phyloP scores from a whole-genome alignment of 2,329 filamentous ascomycete genomes.

The Colletotrichum tofieldiae region DNA sequence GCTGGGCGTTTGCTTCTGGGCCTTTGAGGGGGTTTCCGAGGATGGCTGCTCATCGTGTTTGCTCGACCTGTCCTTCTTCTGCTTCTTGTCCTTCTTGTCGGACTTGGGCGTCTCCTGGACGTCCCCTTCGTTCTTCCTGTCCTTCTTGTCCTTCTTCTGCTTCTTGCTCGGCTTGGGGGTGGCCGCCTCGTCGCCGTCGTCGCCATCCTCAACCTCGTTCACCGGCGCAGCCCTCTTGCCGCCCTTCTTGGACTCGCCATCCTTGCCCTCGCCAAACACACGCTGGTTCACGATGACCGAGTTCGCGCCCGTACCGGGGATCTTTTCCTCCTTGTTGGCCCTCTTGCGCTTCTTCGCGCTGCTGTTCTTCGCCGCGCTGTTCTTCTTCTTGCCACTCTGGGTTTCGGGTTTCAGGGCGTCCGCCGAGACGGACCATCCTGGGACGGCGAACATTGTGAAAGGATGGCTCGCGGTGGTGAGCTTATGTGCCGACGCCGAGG shows the following conservation, averaged over 20 bases:
- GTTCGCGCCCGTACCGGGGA: constrained; percentile 74
- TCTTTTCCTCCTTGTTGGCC: constrained; percentile 54
- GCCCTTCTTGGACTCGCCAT: constrained; percentile 37
- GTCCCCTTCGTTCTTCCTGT: constrained; percentile 44
- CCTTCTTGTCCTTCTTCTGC: constrained; percentile 44
- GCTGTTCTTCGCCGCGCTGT: constrained; percentile 64
- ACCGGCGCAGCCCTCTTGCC: constrained; percentile 39
- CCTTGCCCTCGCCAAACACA: constrained; percentile 79
- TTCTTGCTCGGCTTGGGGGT: constrained; percentile 38
- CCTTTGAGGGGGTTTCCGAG: constrained; percentile 41
- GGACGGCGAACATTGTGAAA: constrained; percentile 86
- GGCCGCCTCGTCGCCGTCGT: constrained; percentile 28
- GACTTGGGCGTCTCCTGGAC: constrained; percentile 47
- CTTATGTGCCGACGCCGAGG: not conserved
- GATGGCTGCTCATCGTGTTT: constrained; percentile 13
- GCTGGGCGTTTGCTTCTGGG: constrained; percentile 32
- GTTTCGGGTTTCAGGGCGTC: constrained; percentile 80
- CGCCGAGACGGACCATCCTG: constrained; percentile 89
- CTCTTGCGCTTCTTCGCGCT: constrained; percentile 65
- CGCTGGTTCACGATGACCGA: constrained; percentile 84
- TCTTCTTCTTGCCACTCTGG: constrained; percentile 44
- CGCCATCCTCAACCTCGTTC: constrained; percentile 45
- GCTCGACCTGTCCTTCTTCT: constrained; percentile 48
- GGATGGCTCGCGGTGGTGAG: not conserved
- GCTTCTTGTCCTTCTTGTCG: constrained; percentile 55